These are phyloP conservation scores for Penicillium paradoxum DNA, from an alignment of 495 filamentous ascomycete species.

Conservation along the genomic window DNA sequence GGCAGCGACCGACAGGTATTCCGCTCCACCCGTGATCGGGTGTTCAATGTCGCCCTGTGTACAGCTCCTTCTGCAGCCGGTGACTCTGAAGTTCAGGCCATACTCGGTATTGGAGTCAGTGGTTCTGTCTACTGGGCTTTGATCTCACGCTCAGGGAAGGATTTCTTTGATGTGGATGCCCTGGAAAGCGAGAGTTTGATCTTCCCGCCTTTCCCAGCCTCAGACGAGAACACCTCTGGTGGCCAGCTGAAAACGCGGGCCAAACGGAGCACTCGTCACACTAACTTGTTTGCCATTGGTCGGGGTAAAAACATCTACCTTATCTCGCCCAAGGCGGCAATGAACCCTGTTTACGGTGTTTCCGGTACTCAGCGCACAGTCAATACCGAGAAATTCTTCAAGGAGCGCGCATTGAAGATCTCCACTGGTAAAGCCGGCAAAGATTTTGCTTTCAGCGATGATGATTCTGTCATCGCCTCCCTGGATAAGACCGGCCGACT, in stretches of 20 bases:
- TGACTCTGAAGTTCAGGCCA: slow-evolving; percentile 59
- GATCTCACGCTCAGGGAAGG: slow-evolving; percentile 63
- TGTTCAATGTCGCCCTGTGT: slow-evolving; percentile 89
- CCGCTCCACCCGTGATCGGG: slow-evolving; percentile 76
- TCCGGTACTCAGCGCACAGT: slow-evolving; percentile 66
- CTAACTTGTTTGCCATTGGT: slow-evolving; percentile 90
- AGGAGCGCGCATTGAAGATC: slow-evolving; percentile 82
- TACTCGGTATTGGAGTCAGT: slow-evolving; percentile 89
- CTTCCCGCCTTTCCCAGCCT: slow-evolving; percentile 70
- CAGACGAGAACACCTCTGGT: slow-evolving; percentile 74
- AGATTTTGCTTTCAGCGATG: slow-evolving; percentile 95
- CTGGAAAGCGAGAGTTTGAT: slow-evolving; percentile 74
- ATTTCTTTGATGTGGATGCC: slow-evolving; percentile 65
- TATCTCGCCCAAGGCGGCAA: slow-evolving; percentile 74
- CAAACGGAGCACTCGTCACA: slow-evolving; percentile 77
- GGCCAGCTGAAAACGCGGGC: slow-evolving; percentile 95
- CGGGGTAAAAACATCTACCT: slow-evolving; percentile 94
- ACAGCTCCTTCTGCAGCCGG: slow-evolving; percentile 45
- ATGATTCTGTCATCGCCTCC: slow-evolving; percentile 89
- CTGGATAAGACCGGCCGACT: slow-evolving; percentile 93
- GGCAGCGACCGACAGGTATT: slow-evolving; percentile 86
- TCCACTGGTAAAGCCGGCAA: slow-evolving; percentile 97
- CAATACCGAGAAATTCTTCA: slow-evolving; percentile 79
- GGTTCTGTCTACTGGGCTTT: slow-evolving; percentile 90
- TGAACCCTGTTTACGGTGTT: slow-evolving; percentile 63